Evolutionary conservation across 176 grass and related monocot genomes (phyloP).

Genomic region (Phoenix dactylifera): DNA sequence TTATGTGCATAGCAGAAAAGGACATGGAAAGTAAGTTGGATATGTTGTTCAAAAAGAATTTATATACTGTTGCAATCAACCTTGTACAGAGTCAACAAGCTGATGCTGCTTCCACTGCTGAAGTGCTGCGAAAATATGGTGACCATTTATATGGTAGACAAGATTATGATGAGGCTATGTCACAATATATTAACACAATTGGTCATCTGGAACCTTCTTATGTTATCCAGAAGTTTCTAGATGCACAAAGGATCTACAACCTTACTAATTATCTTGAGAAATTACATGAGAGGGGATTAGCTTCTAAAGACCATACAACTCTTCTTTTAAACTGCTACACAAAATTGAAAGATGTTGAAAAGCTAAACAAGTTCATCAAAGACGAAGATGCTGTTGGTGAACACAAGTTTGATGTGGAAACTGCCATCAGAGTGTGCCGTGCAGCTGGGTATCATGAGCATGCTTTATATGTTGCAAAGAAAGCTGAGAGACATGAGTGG

Average conservation of each 20-base stretch:
- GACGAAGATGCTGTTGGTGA: slow-evolving; percentile 80
- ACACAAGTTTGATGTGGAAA: slow-evolving; percentile 97
- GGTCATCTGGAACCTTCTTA: slow-evolving; percentile 95
- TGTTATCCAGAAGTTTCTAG: slow-evolving; percentile 98
- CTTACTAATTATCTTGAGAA: slow-evolving; percentile 96
- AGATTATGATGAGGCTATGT: slow-evolving; percentile 94
- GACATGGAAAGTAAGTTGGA: slow-evolving; percentile 99
- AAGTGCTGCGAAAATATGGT: slow-evolving; percentile 93
- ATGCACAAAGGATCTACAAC: slow-evolving; percentile 92
- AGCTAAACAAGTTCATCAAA: slow-evolving; percentile 74
- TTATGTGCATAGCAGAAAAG: slow-evolving; percentile 91
- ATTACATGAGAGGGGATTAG: slow-evolving; percentile 75
- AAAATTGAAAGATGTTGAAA: slow-evolving; percentile 53
- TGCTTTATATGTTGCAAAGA: slow-evolving; percentile 96
- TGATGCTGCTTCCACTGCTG: slow-evolving; percentile 86
- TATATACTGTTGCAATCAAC: slow-evolving; percentile 90
- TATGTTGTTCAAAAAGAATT: slow-evolving; percentile 97
- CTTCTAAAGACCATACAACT: slow-evolving; percentile 23
- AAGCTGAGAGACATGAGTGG: slow-evolving; percentile 90
- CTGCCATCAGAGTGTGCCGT: slow-evolving; percentile 93
- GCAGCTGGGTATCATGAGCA: slow-evolving; percentile 97
- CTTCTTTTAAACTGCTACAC: slow-evolving; percentile 23
- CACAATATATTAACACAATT: slow-evolving; percentile 93
- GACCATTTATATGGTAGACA: slow-evolving; percentile 90
- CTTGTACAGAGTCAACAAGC: slow-evolving; percentile 93